These are phyloP conservation scores for Globisporangium cederbergense DNA, from an alignment of 352 stramenopile genomes.

Conservation along the genomic window DNA sequence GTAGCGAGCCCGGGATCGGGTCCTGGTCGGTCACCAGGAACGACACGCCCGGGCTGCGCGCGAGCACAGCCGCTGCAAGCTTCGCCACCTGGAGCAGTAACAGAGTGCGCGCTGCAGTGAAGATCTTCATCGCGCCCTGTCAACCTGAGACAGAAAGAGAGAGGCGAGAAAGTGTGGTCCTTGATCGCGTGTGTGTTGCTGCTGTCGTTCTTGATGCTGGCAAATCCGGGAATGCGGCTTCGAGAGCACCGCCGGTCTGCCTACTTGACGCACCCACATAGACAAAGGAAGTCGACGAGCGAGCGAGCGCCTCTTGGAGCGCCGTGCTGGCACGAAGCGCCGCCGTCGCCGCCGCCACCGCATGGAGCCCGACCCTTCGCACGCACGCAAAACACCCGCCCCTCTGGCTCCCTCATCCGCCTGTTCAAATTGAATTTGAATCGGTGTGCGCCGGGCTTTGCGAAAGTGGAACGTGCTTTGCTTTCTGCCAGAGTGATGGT, in stretches of 20 bases:
- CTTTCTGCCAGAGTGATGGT: not conserved
- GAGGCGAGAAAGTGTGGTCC: not conserved
- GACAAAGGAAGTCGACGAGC: not conserved
- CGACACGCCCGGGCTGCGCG: conserved; percentile 12
- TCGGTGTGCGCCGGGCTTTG: not conserved
- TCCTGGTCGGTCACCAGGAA: conserved; percentile 20
- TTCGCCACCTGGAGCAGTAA: conserved; percentile 10
- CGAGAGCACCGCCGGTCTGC: not conserved
- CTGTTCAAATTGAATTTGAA: not conserved
- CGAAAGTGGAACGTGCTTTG: not conserved
- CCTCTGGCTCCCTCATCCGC: not conserved
- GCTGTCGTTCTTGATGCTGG: not conserved
- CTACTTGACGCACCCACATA: no score
- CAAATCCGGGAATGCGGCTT: conserved; percentile 6
- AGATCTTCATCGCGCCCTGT: conserved; percentile 15
- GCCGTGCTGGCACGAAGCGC: not conserved
- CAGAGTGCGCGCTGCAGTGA: conserved; percentile 10
- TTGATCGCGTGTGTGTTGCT: not conserved
- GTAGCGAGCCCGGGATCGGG: conserved; percentile 12
- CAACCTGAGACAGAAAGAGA: not conserved
- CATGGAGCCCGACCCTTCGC: not conserved
- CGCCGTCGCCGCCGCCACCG: not conserved
- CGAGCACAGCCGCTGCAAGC: conserved; percentile 12
- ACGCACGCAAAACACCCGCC: not conserved
- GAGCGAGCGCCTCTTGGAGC: not conserved